Evolutionary conservation across 495 filamentous ascomycete species (phyloP), one percentile per base, ranked within the genome.

Genomic region (Aspergillus kassunensis): DNA sequence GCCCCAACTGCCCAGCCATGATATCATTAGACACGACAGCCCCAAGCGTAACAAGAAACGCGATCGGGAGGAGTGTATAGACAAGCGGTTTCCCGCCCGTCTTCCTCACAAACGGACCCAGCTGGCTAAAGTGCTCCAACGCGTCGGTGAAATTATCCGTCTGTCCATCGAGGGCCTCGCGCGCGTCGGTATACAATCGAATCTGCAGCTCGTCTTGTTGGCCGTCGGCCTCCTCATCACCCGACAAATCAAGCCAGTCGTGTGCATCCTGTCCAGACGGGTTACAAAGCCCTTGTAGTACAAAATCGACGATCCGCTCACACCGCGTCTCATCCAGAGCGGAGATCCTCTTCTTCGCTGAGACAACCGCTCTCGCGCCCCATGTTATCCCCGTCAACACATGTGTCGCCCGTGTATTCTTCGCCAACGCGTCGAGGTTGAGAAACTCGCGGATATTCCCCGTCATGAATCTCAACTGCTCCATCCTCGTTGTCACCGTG

Each of bases 321-420:
- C 35, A 49, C 6, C 41, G 7, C 12, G 6, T n/a, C 21, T 10
- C 0, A 6, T 31, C 47, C n/a, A 30, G n/a, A 1, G 3, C 4
- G 2, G 19, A 12, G 18, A 31, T 16, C 24, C 47, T 41, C 25
- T n/a, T 35, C 8, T 25, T n/a, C 6, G n/a, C 10, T 1, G 47
- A 49, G 10, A 49, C 23, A 19, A 49, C 24, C 0, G 47, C 47
- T 6, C 47, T 27, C 5, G 21, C 35, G 8, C 47, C 47, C 47
- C 47, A 49, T 3, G 34, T 49, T 19, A 49, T 49, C 23, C 47
- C 47, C 21, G 47, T 49, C 21, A 49, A 18, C 2, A 49, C 47
- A 31, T 49, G 47, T 8, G 47, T 49, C 21, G 35, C 47, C 13
- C 20, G n/a, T 3, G 35, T n/a, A 12, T 15, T 20, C 24, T 9